phyloP scores from a whole-genome alignment of 768 basidiomycete genomes.

The Tricholoma bakamatsutake region DNA sequence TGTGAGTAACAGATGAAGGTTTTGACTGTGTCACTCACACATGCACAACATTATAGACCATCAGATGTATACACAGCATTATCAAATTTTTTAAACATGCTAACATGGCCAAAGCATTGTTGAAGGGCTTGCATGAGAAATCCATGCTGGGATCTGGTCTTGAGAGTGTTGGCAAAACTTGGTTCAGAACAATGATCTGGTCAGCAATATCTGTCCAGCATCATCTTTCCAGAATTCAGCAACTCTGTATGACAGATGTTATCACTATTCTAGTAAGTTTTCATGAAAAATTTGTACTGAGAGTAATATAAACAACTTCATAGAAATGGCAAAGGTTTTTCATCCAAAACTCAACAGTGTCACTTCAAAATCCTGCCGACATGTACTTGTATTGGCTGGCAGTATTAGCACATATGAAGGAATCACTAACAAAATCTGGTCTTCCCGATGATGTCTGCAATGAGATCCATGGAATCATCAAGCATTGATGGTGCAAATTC shows the following conservation, averaged over 20 bases:
- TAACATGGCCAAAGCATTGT: not conserved
- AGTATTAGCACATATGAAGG: slow-evolving; percentile 16
- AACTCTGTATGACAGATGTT: not conserved
- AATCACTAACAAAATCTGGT: slow-evolving; percentile 9
- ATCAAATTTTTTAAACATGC: not conserved
- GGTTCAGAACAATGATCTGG: not conserved
- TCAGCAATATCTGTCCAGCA: not conserved
- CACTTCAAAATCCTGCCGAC: slow-evolving; percentile 21
- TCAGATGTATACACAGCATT: not conserved
- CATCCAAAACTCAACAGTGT: slow-evolving; percentile 3
- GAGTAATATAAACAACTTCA: not conserved
- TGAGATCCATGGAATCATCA: slow-evolving; percentile 23
- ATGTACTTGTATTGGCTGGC: slow-evolving; percentile 33
- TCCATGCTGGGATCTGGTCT: not conserved
- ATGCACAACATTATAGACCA: not conserved
- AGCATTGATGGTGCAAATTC: slow-evolving; percentile 20
- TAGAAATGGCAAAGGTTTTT: slow-evolving; percentile 9
- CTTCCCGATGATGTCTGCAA: slow-evolving; percentile 16
- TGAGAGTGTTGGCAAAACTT: not conserved
- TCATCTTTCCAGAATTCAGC: not conserved
- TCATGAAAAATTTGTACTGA: not conserved
- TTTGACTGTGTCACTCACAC: not conserved
- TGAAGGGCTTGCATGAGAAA: not conserved
- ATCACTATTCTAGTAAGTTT: not conserved
- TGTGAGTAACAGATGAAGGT: not conserved